phyloP scores from a whole-genome alignment of 148 eudicot species.

The Cornus controversa region DNA sequence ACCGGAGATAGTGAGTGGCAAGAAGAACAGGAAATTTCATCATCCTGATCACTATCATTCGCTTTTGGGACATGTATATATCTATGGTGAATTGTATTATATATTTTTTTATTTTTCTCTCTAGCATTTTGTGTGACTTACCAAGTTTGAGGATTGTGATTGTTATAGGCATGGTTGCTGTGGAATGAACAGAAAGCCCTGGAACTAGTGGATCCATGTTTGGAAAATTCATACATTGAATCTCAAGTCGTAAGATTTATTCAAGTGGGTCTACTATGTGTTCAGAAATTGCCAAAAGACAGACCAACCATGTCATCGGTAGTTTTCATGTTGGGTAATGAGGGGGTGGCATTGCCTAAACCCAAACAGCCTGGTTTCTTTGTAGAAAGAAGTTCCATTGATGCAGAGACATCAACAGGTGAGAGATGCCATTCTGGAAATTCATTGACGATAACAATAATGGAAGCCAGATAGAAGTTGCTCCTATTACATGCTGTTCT shows the following conservation, averaged over 20 bases:
- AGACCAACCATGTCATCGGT: slow-evolving; percentile 5
- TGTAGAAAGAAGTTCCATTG: not conserved
- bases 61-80: slow-evolving; percentile 27
- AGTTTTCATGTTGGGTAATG: slow-evolving; percentile 18
- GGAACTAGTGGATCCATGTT: slow-evolving; percentile 20
- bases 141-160: not conserved
- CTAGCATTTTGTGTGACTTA: not conserved
- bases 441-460: not conserved
- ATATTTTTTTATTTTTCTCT: not conserved
- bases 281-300: not conserved
- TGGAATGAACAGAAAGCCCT: slow-evolving; percentile 18
- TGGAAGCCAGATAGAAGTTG: slow-evolving; percentile 2
- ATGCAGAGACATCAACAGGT: not conserved
- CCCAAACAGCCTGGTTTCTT: slow-evolving; percentile 27
- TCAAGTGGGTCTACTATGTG: not conserved
- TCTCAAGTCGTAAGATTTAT: not conserved
- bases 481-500: not conserved
- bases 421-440: not conserved
- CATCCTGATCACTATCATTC: slow-evolving; percentile 7
- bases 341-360: slow-evolving; percentile 4
- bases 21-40: slow-evolving; percentile 17
- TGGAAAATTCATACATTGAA: slow-evolving; percentile 14
- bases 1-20: slow-evolving; percentile 27
- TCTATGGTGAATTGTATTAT: not conserved
- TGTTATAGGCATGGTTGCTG: slow-evolving; percentile 28